Conservation (phyloP, 805 yeast genomes). For the Candida manassasensis region DNA sequence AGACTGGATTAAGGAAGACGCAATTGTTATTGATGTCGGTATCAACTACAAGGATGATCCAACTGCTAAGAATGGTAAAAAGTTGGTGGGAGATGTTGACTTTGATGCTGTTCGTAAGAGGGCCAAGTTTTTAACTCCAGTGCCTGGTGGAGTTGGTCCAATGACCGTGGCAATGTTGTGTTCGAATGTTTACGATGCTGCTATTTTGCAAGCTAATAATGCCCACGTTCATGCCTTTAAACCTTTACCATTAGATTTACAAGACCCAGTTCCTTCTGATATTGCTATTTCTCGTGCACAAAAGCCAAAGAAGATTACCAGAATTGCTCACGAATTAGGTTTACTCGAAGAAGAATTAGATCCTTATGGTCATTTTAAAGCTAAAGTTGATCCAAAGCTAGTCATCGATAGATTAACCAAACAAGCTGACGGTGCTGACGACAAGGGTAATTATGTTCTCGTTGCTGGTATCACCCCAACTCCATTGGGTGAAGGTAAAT, state of each 20-base stretch:
- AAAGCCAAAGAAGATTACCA: constrained; percentile 63
- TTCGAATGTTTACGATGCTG: constrained; percentile 67
- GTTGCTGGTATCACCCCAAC: constrained; percentile 87
- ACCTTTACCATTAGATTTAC: constrained; percentile 54
- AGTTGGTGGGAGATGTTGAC: constrained; percentile 77
- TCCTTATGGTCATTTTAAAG: constrained; percentile 71
- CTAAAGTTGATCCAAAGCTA: constrained; percentile 63
- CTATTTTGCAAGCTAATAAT: constrained; percentile 50
- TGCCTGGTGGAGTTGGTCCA: constrained; percentile 91
- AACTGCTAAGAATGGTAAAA: constrained; percentile 61
- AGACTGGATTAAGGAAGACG: constrained; percentile 66
- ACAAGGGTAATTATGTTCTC: constrained; percentile 65
- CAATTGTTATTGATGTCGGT: constrained; percentile 78
- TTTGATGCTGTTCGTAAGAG: constrained; percentile 49
- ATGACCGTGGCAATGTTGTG: constrained; percentile 85
- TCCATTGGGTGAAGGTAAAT: constrained; percentile 82
- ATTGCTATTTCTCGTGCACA: constrained; percentile 74
- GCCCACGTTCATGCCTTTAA: constrained; percentile 45
- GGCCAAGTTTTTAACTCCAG: constrained; percentile 73
- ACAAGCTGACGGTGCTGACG: constrained; percentile 22
- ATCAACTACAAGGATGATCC: constrained; percentile 69
- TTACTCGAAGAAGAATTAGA: constrained; percentile 65
- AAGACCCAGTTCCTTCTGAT: constrained; percentile 75
- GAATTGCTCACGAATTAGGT: constrained; percentile 67
- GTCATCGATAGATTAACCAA: constrained; percentile 54